phyloP scores from a whole-genome alignment of 2,329 filamentous ascomycete species.

The Daldinia eschscholtzii region DNA sequence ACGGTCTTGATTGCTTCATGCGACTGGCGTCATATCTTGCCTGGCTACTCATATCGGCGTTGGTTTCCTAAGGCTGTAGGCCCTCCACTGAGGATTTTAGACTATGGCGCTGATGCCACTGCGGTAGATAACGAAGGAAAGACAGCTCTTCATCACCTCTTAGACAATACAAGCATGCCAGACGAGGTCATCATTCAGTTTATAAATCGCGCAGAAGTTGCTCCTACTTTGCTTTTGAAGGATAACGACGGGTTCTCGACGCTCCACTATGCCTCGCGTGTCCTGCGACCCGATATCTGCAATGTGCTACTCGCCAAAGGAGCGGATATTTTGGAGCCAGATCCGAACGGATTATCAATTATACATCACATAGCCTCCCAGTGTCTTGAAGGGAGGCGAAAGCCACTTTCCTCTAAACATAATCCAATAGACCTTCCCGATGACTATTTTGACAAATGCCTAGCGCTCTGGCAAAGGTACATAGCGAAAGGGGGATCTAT shows the following conservation, averaged over 20 bases:
- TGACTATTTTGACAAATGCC: slow-evolving; percentile 1
- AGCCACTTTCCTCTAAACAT: not conserved
- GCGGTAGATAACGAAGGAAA: not conserved
- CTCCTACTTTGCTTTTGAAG: not conserved
- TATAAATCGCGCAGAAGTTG: not conserved
- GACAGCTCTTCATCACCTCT: not conserved
- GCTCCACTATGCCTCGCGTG: slow-evolving; percentile 4
- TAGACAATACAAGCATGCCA: not conserved
- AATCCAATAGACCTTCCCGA: not conserved
- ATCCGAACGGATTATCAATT: not conserved
- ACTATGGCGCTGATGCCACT: not conserved
- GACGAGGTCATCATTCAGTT: not conserved
- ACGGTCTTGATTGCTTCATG: slow-evolving; percentile 1
- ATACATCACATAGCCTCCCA: not conserved
- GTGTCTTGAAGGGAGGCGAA: not conserved
- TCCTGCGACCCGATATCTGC: slow-evolving; percentile 1
- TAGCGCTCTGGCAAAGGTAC: slow-evolving; percentile 1
- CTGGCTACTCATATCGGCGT: not conserved
- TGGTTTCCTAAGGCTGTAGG: not conserved
- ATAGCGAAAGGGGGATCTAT: not conserved
- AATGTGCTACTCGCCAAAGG: not conserved
- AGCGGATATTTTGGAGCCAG: not conserved
- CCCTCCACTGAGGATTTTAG: not conserved
- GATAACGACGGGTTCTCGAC: not conserved
- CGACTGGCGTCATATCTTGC: not conserved